These are phyloP conservation scores for Xylaria bambusicola DNA, from an alignment of 495 filamentous ascomycete species.

Conservation along the genomic window DNA sequence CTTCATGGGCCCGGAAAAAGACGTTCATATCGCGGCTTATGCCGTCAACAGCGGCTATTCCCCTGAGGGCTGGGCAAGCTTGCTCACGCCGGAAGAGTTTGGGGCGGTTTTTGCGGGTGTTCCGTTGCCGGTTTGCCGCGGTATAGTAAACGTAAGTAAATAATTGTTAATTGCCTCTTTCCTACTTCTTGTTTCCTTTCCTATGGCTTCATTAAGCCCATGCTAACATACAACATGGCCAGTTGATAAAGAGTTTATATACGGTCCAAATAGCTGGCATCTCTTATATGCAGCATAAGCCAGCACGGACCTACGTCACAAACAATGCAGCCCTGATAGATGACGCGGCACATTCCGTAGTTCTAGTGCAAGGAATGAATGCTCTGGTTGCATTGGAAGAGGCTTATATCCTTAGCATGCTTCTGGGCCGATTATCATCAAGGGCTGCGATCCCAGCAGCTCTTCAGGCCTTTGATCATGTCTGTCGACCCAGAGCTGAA, in stretches of 20 bases:
- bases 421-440: conserved; percentile 24
- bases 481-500: conserved; percentile 31
- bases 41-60: conserved; percentile 14
- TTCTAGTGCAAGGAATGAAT: conserved; percentile 24
- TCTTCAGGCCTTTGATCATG: conserved; percentile 28
- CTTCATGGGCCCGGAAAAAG: conserved; percentile 24
- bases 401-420: conserved; percentile 26
- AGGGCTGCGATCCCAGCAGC: conserved; percentile 28
- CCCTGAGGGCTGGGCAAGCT: conserved; percentile 24
- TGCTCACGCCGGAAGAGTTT: conserved; percentile 35
- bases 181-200: too few relatives aligned
- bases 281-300: conserved; percentile 24
- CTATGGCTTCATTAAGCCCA: background rate
- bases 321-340: conserved; percentile 28
- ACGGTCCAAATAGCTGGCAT: conserved; percentile 32
- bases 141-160: conserved; percentile 29
- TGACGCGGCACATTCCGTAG: conserved; percentile 30
- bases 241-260: conserved; percentile 32
- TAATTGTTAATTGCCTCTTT: background rate
- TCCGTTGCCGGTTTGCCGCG: conserved; percentile 23
- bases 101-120: conserved; percentile 24
- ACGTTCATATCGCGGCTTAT: conserved; percentile 26
- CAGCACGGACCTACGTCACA: conserved; percentile 30
- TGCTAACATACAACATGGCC: background rate
- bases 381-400: conserved; percentile 27